These are phyloP conservation scores for Solanum virginianum DNA, from an alignment of 257 asterid species.

Conservation along the genomic window DNA sequence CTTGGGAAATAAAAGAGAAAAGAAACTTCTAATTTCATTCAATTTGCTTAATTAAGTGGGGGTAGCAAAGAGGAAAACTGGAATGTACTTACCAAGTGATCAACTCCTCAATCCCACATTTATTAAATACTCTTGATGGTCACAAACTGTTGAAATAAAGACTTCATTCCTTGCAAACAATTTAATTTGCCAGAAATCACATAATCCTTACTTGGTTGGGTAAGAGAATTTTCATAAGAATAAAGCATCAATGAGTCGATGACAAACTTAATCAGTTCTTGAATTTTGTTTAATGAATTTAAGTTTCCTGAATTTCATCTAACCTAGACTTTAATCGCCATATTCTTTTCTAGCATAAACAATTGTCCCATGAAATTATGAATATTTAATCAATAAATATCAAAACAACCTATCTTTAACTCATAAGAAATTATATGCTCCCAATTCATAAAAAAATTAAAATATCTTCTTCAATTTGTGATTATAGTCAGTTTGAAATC, in stretches of 20 bases:
- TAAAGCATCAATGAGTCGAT: not conserved
- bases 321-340: not conserved
- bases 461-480: not conserved
- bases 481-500: not conserved
- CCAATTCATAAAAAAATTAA: not conserved
- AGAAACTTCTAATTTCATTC: too few relatives aligned
- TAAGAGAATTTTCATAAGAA: not conserved
- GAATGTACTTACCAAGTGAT: too few relatives aligned
- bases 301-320: not conserved
- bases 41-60: too few relatives aligned
- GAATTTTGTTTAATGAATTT: not conserved
- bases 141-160: not conserved
- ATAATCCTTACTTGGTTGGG: not conserved
- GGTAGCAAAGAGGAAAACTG: too few relatives aligned
- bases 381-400: not conserved
- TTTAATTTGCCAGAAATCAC: not conserved
- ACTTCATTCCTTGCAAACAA: not conserved
- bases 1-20: too few relatives aligned
- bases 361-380: not conserved
- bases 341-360: not conserved
- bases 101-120: not conserved
- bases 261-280: not conserved
- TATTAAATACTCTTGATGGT: not conserved
- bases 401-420: not conserved
- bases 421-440: not conserved